Evolutionary conservation across 352 stramenopile species (phyloP).

Genomic region (Pythium brassicae): DNA sequence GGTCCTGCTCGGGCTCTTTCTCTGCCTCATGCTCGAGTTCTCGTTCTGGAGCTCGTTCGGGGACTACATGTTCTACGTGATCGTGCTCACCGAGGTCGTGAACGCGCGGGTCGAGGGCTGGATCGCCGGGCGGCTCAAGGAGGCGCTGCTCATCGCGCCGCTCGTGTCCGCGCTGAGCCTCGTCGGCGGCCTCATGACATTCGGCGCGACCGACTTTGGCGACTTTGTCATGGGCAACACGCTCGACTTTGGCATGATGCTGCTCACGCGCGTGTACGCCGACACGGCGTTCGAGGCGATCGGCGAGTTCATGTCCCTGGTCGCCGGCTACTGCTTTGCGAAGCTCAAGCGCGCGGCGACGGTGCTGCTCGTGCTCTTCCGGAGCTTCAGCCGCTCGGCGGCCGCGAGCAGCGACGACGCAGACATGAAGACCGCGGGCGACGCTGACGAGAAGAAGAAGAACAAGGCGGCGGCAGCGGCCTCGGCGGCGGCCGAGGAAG

Average conservation of each 20-base stretch:
- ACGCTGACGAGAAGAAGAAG: conserved; percentile 29
- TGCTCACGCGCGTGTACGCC: conserved; percentile 91
- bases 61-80: conserved; percentile 95
- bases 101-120: conserved; percentile 83
- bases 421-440: conserved; percentile 2
- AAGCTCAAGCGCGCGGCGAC: conserved; percentile 36
- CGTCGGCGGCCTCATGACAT: conserved; percentile 91
- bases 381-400: conserved; percentile 51
- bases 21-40: conserved; percentile 94
- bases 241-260: conserved; percentile 93
- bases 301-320: conserved; percentile 42
- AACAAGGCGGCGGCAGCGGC: conserved; percentile 33
- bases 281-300: conserved; percentile 84
- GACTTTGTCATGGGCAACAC: conserved; percentile 96
- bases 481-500: conserved; percentile 35
- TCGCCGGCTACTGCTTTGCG: conserved; percentile 28
- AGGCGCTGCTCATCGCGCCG: conserved; percentile 88
- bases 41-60: conserved; percentile 95
- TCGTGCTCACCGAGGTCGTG: conserved; percentile 91
- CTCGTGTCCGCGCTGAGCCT: conserved; percentile 88
- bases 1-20: conserved; percentile 89
- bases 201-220: conserved; percentile 94
- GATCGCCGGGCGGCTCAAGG: conserved; percentile 89
- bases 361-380: conserved; percentile 34
- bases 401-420: conserved; percentile 1